Percentiles rank a stretch among this genome's conserved stretches.
Conservation (phyloP, 2,329 filamentous ascomycete species). For the Aspergillus viridinutans region DNA sequence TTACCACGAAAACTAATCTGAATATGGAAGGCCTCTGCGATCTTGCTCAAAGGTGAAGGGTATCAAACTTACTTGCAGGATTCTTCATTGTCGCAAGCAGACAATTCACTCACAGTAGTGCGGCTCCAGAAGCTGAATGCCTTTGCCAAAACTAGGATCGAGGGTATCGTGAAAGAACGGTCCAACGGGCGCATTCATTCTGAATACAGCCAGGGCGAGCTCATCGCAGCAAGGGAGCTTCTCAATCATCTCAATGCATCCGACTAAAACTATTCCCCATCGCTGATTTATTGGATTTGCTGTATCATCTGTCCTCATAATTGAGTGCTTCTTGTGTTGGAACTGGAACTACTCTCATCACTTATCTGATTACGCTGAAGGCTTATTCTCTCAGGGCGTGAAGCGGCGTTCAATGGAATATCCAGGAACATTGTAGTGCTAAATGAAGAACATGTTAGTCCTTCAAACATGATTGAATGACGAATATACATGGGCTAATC, state of each 20-base stretch:
- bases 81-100: slow-evolving; percentile 3
- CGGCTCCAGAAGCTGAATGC: slow-evolving; percentile 30
- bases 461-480: too few relatives aligned
- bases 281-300: background rate
- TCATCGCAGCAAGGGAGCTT: slow-evolving; percentile 40
- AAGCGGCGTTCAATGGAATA: too few relatives aligned
- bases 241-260: slow-evolving; percentile 25
- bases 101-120: slow-evolving; percentile 17
- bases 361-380: too few relatives aligned
- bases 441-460: too few relatives aligned
- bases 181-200: slow-evolving; percentile 25
- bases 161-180: slow-evolving; percentile 34
- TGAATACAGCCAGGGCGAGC: slow-evolving; percentile 34
- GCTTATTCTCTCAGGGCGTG: too few relatives aligned
- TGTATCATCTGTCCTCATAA: background rate
- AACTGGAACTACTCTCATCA: background rate
- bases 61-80: slow-evolving; percentile 4
- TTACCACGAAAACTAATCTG: background rate
- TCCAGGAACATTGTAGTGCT: too few relatives aligned
- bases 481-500: too few relatives aligned
- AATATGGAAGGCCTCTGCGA: slow-evolving; percentile 24
- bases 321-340: background rate
- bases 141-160: slow-evolving; percentile 35
- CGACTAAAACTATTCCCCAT: slow-evolving; percentile 1
- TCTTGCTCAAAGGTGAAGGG: slow-evolving; percentile 17